A percentile compares a stretch with the other conserved stretches of the same genome.
Conservation (phyloP, 2,329 filamentous ascomycete species). For the Botryotinia calthae region DNA sequence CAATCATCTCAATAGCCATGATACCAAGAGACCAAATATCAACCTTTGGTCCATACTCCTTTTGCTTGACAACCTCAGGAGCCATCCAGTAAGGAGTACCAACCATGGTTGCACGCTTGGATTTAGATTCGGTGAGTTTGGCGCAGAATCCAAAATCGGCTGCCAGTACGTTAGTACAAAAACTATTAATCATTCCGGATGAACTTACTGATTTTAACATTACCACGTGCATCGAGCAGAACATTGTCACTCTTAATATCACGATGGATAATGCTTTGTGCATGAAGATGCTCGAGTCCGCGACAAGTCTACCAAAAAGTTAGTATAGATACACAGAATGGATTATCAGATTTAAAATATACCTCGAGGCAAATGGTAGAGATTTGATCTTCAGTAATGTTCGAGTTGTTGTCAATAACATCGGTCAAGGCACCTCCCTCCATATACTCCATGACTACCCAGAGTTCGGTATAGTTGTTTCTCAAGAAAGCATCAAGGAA, state of each 20-base stretch:
- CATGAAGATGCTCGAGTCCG: slow-evolving; percentile 89
- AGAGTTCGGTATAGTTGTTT: slow-evolving; percentile 92
- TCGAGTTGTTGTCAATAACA: slow-evolving; percentile 96
- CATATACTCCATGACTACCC: slow-evolving; percentile 99
- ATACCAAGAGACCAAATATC: slow-evolving; percentile 99
- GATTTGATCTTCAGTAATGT: slow-evolving; percentile 95
- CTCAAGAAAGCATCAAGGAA: slow-evolving; percentile 96
- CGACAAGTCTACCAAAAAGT: slow-evolving; percentile 72
- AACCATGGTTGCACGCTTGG: slow-evolving; percentile 98
- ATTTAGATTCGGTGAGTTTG: slow-evolving; percentile 94
- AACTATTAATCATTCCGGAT: not conserved
- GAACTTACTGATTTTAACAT: slow-evolving; percentile 90
- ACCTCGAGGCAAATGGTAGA: slow-evolving; percentile 97
- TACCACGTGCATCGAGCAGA: slow-evolving; percentile 85
- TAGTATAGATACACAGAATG: slow-evolving; percentile 20
- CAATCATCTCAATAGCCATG: slow-evolving; percentile 99
- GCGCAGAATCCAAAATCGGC: slow-evolving; percentile 99
- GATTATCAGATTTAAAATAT: slow-evolving; percentile 39
- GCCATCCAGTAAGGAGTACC: slow-evolving; percentile 99
- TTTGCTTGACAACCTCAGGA: slow-evolving; percentile 92
- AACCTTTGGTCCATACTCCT: slow-evolving; percentile 97
- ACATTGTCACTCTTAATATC: slow-evolving; percentile 99
- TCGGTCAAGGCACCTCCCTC: slow-evolving; percentile 96
- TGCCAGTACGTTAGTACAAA: slow-evolving; percentile 44
- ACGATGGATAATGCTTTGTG: slow-evolving; percentile 95